Evolutionary conservation across 177 flowering plant genomes (phyloP).

Genomic region (Telopea speciosissima): DNA sequence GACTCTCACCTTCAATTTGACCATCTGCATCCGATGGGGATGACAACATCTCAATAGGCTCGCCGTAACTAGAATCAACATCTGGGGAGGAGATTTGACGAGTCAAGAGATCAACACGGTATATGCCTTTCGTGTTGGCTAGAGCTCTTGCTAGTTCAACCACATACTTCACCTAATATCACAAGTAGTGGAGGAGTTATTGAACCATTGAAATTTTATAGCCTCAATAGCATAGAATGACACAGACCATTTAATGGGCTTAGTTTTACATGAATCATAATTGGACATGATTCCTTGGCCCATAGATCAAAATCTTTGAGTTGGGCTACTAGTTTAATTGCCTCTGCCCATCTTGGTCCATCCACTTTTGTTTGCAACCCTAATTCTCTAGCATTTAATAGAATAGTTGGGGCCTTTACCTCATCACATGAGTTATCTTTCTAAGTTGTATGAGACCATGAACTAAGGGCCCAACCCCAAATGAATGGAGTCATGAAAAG

Average conservation of each 20-base stretch:
- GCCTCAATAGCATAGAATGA: too few species aligned
- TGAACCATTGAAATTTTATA: background rate
- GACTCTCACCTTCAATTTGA: conserved; percentile 20
- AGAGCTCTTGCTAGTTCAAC: conserved; percentile 79
- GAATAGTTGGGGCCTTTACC: background rate
- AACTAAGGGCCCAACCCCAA: background rate
- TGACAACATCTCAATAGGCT: conserved; percentile 74
- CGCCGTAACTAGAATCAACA: conserved; percentile 68
- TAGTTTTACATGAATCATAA: too few species aligned
- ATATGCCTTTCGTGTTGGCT: conserved; percentile 55
- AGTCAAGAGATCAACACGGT: conserved; percentile 75
- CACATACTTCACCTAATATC: conserved; percentile 69
- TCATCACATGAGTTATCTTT: background rate
- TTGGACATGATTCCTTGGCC: too few species aligned
- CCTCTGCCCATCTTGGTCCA: too few species aligned
- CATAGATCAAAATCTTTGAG: too few species aligned
- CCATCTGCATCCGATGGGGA: conserved; percentile 40
- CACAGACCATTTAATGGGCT: too few species aligned
- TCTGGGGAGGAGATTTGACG: conserved; percentile 66
- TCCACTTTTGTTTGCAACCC: too few species aligned
- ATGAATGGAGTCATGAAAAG: background rate
- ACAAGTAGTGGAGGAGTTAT: background rate
- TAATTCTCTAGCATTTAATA: too few species aligned
- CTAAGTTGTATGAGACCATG: background rate
- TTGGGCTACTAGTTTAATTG: too few species aligned